Evolutionary conservation across 306 rosid species (phyloP).

Genomic region (Mimosa bimucronata): DNA sequence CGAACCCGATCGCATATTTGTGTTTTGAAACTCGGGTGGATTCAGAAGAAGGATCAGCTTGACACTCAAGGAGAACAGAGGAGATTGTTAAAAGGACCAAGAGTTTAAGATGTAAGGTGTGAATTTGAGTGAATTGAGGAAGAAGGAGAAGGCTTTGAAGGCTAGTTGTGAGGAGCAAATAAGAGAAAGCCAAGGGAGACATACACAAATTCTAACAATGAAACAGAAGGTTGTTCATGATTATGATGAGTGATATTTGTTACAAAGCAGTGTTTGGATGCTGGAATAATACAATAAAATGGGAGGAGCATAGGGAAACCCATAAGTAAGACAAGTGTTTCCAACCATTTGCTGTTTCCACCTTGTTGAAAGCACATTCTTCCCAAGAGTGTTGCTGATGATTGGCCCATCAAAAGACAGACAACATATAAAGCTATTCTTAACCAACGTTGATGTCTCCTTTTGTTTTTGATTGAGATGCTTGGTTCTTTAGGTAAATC

Average conservation of each 20-base stretch:
- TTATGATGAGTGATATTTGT: neutral
- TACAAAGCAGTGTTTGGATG: conserved; percentile 17
- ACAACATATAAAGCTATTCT: conserved; percentile 29
- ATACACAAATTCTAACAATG: conserved; percentile 31
- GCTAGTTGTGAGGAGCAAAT: conserved; percentile 56
- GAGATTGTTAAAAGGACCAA: conserved; percentile 60
- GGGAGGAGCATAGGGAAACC: conserved; percentile 53
- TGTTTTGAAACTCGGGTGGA: neutral
- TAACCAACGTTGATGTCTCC: conserved; percentile 36
- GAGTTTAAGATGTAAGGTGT: conserved; percentile 56
- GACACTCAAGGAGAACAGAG: conserved; percentile 46
- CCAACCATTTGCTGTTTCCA: conserved; percentile 49
- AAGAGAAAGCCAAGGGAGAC: conserved; percentile 48
- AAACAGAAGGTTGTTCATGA: conserved; percentile 23
- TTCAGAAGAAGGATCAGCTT: conserved; percentile 18
- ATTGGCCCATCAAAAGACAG: conserved; percentile 40
- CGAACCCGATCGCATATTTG: conserved; percentile 44
- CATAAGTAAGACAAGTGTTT: conserved; percentile 35
- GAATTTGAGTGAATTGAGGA: conserved; percentile 57
- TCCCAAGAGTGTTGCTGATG: conserved; percentile 42
- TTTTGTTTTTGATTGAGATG: neutral
- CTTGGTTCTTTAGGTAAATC: neutral
- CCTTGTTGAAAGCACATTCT: conserved; percentile 48
- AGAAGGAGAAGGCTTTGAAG: conserved; percentile 60
- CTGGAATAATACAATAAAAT: conserved; percentile 17